Evolutionary conservation across 108 stramenopile genomes (phyloP), one percentile per base, ranked within the genome.

Genomic region (Chaetoceros muelleri): DNA sequence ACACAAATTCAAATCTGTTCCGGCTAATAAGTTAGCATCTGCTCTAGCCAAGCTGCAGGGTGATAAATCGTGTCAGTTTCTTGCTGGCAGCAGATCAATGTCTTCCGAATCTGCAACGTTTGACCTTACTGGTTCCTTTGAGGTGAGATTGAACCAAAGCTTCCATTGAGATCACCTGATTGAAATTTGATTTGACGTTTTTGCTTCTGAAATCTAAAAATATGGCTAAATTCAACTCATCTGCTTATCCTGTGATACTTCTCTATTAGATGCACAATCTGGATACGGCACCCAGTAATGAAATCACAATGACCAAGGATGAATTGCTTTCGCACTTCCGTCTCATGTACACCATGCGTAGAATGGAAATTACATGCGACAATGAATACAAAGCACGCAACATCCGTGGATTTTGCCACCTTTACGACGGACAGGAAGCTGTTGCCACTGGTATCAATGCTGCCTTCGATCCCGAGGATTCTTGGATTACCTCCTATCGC

Each of bases 301-400:
- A 67, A 26, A 71, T 85, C 64, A 69, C 74, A 60, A 71, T 83
- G 57, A 82, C 84, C 66, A 97, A 97, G 64, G 93, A 95, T 52
- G 96, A 99, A 64, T 76, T 98, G 30, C 50, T 94, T 48, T 59
- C 56, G 3, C 95, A 94, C 76, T 96, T 97, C 60, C 78, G 93
- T 74, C 59, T 85, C 28, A 99, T 99, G 99, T 96, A 96, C 90
- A 96, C 92, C 17, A 97, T 99, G 95, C 95, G 99, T 58, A 90
- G 99, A 45, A 99, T 99, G 99, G 99, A 99, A 73, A 98, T 99
- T 75, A 96, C 99, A 10, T 97, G 95, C 62, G 99, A 99, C 67
- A 97, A 95, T 50, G 99, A 99, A 68, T 99, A 99, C 88, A 99
- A 99, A 86, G 85, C 91, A 3, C 76, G 81, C 1, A 79, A 70